phyloP scores from a whole-genome alignment of 2,329 filamentous ascomycete species.

The Bipolaris bicolor region DNA sequence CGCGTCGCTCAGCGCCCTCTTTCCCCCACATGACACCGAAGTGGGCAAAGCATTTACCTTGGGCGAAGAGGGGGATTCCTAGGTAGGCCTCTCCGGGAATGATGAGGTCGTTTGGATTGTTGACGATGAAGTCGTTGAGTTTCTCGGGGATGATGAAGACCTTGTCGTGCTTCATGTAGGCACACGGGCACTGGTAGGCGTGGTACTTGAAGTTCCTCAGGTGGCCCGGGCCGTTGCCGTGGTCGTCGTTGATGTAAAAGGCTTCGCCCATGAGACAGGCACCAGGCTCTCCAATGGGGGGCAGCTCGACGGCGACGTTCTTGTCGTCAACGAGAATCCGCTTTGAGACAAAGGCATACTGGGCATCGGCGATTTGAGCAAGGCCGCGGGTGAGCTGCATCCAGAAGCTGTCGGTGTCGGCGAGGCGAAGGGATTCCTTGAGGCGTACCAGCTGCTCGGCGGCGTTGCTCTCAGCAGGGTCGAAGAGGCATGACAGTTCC shows the following conservation, averaged over 20 bases:
- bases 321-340: constrained; percentile 66
- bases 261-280: constrained; percentile 69
- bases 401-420: constrained; percentile 69
- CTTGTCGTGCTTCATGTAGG: constrained; percentile 74
- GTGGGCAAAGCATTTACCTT: constrained; percentile 70
- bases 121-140: constrained; percentile 63
- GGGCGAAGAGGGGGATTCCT: constrained; percentile 68
- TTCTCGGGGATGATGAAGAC: constrained; percentile 70
- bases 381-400: constrained; percentile 67
- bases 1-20: constrained; percentile 62
- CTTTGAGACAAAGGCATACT: constrained; percentile 73
- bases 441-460: constrained; percentile 65
- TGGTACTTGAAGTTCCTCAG: constrained; percentile 68
- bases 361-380: constrained; percentile 66
- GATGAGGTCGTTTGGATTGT: constrained; percentile 67
- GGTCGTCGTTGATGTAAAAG: constrained; percentile 69
- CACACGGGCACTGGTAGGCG: constrained; percentile 69
- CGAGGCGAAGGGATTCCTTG: constrained; percentile 61
- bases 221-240: constrained; percentile 55
- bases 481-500: constrained; percentile 41
- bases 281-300: constrained; percentile 64
- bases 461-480: constrained; percentile 63
- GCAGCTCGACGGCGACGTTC: constrained; percentile 64
- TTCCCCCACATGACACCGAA: constrained; percentile 75
- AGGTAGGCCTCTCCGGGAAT: constrained; percentile 70